phyloP scores from a whole-genome alignment of 768 basidiomycete species.

The Phallus indusiatus region DNA sequence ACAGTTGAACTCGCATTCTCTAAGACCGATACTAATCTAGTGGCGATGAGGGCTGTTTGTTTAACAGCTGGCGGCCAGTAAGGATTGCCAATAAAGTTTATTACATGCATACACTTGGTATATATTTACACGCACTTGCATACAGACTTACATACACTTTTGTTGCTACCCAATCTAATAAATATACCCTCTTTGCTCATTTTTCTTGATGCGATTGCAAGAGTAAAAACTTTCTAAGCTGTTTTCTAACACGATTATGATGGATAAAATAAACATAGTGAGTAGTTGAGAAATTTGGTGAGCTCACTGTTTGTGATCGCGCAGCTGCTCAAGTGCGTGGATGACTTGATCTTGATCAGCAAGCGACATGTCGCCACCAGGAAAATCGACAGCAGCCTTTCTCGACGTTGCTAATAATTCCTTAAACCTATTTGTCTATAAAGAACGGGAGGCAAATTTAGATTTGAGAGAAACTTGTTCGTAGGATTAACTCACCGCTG shows the following conservation, averaged over 20 bases:
- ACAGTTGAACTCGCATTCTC: conserved; percentile 80
- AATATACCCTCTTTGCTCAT: not conserved
- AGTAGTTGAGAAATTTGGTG: not conserved
- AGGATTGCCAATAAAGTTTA: too few species aligned
- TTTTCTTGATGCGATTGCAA: not conserved
- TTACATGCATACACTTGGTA: too few species aligned
- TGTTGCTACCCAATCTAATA: too few species aligned
- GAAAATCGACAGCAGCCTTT: conserved; percentile 45
- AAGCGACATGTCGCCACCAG: conserved; percentile 63
- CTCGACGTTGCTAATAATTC: conserved; percentile 48
- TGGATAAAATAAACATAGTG: not conserved
- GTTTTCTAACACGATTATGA: not conserved
- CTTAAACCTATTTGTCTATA: conserved; percentile 68
- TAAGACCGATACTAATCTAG: conserved; percentile 51
- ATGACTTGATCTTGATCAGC: conserved; percentile 67
- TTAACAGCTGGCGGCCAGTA: conserved; percentile 60
- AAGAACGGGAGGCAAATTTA: not conserved
- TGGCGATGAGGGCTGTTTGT: conserved; percentile 85
- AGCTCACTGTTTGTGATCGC: conserved; percentile 52
- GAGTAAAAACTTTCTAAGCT: not conserved
- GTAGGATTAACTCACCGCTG: conserved; percentile 39
- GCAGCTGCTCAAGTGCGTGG: conserved; percentile 52
- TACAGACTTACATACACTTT: too few species aligned
- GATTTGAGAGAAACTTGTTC: not conserved
- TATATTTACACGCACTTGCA: too few species aligned